Percentiles rank a stretch among this genome's conserved stretches.
Evolutionary conservation across 805 yeast genomes (phyloP).

Genomic region (Saccharomyces eubayanus): DNA sequence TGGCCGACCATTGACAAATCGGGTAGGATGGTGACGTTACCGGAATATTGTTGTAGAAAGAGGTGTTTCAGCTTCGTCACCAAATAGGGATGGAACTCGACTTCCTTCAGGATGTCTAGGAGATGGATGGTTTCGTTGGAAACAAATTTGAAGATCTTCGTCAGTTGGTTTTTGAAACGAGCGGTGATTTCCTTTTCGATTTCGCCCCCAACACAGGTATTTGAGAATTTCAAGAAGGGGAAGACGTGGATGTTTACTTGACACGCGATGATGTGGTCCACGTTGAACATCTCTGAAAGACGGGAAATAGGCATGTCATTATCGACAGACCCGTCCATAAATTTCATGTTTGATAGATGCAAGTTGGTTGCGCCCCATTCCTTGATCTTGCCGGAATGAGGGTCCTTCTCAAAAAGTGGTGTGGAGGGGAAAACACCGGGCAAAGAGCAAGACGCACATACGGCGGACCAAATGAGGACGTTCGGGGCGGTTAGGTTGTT

Average conservation of each 20-base stretch:
- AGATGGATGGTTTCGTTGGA: constrained; percentile 72
- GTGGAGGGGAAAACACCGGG: constrained; percentile 89
- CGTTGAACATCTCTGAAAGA: constrained; percentile 92
- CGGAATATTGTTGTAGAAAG: constrained; percentile 79
- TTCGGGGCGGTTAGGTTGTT: constrained; percentile 76
- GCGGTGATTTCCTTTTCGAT: constrained; percentile 54
- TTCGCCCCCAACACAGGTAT: constrained; percentile 62
- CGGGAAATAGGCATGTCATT: constrained; percentile 87
- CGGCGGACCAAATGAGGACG: constrained; percentile 79
- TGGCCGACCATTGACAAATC: constrained; percentile 51
- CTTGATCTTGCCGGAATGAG: constrained; percentile 57
- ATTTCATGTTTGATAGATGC: constrained; percentile 49
- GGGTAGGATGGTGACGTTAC: constrained; percentile 89
- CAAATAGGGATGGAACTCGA: constrained; percentile 66
- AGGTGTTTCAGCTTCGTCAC: constrained; percentile 69
- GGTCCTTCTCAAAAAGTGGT: constrained; percentile 74
- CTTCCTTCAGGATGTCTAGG: constrained; percentile 61
- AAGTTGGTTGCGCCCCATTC: constrained; percentile 61
- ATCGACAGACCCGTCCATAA: constrained; percentile 94
- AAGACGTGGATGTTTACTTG: constrained; percentile 96
- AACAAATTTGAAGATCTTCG: constrained; percentile 48
- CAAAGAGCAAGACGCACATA: constrained; percentile 87
- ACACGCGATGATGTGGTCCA: constrained; percentile 93
- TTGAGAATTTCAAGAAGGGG: constrained; percentile 66
- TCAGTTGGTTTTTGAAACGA: constrained; percentile 43